Conservation (phyloP, 768 basidiomycete genomes). For the Naganishia vaughanmartiniae region DNA sequence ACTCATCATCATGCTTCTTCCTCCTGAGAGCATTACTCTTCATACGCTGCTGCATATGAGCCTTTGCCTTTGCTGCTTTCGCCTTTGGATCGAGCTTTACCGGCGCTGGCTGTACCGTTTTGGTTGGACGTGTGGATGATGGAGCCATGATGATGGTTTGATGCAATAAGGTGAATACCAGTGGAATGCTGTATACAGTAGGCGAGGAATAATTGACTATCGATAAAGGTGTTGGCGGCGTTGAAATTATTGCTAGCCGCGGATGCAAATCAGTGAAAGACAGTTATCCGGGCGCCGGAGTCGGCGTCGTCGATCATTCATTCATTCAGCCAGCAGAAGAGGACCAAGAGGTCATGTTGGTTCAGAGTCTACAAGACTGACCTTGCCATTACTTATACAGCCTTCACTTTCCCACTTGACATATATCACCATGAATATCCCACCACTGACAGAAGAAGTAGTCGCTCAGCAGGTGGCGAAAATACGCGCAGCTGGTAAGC, state of each 20-base stretch:
- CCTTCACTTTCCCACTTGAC: too few relatives aligned
- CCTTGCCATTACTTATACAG: neutral
- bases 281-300: neutral
- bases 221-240: neutral
- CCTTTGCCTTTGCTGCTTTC: conserved; percentile 25
- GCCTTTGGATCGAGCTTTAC: conserved; percentile 15
- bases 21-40: conserved; percentile 44
- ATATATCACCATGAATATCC: conserved; percentile 8
- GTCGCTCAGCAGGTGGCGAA: conserved; percentile 5
- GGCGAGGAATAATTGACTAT: too few relatives aligned
- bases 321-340: too few relatives aligned
- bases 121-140: neutral
- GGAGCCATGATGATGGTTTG: conserved; percentile 2
- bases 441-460: conserved; percentile 8
- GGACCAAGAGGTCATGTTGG: too few relatives aligned
- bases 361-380: too few relatives aligned
- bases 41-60: conserved; percentile 32
- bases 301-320: neutral
- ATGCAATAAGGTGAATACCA: neutral
- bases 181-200: too few relatives aligned
- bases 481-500: conserved; percentile 8
- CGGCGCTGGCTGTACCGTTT: neutral
- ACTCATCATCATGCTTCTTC: conserved; percentile 45
- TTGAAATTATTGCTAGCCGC: neutral
- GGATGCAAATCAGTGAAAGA: neutral